Conservation (phyloP, 2,329 filamentous ascomycete species). For the Hirsutella rhossiliensis region DNA sequence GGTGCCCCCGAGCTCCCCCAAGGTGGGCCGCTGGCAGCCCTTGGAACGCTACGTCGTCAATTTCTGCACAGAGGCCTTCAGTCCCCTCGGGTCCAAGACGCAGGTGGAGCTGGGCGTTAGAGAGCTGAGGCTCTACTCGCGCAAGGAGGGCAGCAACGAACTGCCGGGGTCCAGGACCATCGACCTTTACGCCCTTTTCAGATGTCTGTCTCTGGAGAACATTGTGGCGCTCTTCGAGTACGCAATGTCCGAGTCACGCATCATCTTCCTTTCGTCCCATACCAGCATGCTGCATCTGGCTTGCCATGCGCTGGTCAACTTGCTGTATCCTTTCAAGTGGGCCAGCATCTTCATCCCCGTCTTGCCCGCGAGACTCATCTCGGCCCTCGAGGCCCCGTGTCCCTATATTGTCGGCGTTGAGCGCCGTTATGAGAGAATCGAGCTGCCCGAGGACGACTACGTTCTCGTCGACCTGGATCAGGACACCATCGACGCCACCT, state of each 20-base stretch:
- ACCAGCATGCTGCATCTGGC: conserved; percentile 93
- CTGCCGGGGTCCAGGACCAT: conserved; percentile 82
- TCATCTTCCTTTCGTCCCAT: conserved; percentile 92
- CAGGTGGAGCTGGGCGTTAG: conserved; percentile 87
- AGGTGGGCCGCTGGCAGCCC: conserved; percentile 89
- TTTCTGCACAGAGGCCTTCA: conserved; percentile 87
- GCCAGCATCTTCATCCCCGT: conserved; percentile 89
- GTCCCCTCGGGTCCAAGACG: conserved; percentile 83
- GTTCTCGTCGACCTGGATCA: conserved; percentile 89
- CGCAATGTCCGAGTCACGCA: conserved; percentile 81
- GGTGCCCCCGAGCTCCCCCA: conserved; percentile 79
- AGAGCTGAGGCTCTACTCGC: conserved; percentile 81
- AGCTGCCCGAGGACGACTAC: conserved; percentile 89
- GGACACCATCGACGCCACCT: conserved; percentile 78
- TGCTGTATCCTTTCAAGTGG: conserved; percentile 89
- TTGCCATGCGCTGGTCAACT: conserved; percentile 70
- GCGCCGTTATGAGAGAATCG: conserved; percentile 73
- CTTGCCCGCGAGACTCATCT: conserved; percentile 74
- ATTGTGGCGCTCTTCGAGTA: conserved; percentile 90
- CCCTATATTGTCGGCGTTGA: conserved; percentile 97
- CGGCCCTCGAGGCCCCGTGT: conserved; percentile 86
- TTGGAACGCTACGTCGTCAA: conserved; percentile 95
- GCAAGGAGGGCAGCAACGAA: conserved; percentile 88
- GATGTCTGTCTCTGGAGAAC: conserved; percentile 80
- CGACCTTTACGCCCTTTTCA: conserved; percentile 87